Percentiles rank a stretch among this genome's conserved stretches.
phyloP scores from a whole-genome alignment of 352 stramenopile species.

The Globisporangium okanoganense region DNA sequence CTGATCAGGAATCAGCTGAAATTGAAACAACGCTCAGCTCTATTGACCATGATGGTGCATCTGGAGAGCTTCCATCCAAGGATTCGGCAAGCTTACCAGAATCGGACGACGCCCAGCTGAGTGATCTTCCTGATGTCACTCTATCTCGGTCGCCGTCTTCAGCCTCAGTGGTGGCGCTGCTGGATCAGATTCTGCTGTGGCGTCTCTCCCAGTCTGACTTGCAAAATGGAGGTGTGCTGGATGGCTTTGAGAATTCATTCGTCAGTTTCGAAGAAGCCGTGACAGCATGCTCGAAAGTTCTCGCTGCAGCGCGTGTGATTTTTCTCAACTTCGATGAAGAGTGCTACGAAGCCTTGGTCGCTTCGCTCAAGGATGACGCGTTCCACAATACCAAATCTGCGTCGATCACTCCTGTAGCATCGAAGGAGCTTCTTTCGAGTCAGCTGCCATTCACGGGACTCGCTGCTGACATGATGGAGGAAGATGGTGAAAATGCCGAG shows the following conservation, averaged over 20 bases:
- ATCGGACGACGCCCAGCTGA: constrained; percentile 5
- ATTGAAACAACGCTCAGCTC: background rate
- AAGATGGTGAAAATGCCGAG: background rate
- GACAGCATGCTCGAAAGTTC: constrained; percentile 29
- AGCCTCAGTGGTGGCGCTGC: constrained; percentile 27
- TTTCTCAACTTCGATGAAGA: constrained; percentile 68
- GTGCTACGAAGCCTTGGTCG: constrained; percentile 49
- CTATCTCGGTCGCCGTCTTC: constrained; percentile 1
- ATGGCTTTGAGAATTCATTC: constrained; percentile 67
- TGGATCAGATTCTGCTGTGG: constrained; percentile 63
- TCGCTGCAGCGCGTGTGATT: constrained; percentile 46
- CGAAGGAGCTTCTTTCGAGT: constrained; percentile 9
- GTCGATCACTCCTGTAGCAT: constrained; percentile 4
- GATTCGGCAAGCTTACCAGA: constrained; percentile 24
- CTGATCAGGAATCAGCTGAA: constrained; percentile 11
- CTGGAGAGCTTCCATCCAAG: background rate
- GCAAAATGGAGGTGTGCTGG: constrained; percentile 61
- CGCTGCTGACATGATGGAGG: constrained; percentile 13
- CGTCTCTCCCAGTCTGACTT: constrained; percentile 58
- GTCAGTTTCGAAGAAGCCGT: constrained; percentile 35
- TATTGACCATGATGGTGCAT: background rate
- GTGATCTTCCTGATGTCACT: background rate
- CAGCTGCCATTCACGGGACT: constrained; percentile 1
- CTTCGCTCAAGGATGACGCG: constrained; percentile 13
- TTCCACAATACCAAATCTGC: constrained; percentile 4